Base-by-base conservation (phyloP, 129 eudicot species). In the Tagetes erecta region DNA sequence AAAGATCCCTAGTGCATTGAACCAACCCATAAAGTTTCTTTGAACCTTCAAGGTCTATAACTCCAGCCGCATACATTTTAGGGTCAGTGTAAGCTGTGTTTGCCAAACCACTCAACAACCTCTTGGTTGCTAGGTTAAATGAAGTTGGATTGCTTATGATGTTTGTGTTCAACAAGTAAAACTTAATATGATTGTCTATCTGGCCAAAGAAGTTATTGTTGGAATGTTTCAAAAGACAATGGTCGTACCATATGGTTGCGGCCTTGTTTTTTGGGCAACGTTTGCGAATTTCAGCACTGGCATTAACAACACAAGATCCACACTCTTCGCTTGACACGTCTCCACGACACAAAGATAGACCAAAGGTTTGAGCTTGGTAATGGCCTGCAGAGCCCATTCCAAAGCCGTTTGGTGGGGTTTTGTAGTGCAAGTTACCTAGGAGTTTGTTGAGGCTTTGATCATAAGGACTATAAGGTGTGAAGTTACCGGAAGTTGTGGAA, bases 261-360 rank as follows among this genome's bases (percentile, higher is more conserved):
- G 51, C 74, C 73, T 73, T 69, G 41, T 64, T 70, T 64, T 36
- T 65, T 3, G 87, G 90, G 47, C 90, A 86, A 6, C 35, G 83
- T 36, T 45, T 65, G 62, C 27, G 77, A 20, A 86, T 76, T 13
- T 68, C 81, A 3, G 62, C 63, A 33, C 72, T 77, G 12, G 90
- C 87, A 0, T 64, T 72, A 27, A n/a, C 70, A 13, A 86, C 68
- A 55, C 87, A 86, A 9, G 81, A 3, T 50, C 11, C 36, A 39
- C 90, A 86, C 60, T 72, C 79, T 2, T 59, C 41, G 4, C 59
- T 44, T 10, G 80, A 58, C 27, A 86, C 81, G 6, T 83, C 90
- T 5, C 87, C 90, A 2, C 85, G 80, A 58, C 90, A 86, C 1
- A 72, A 62, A 10, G 87, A 72, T 38, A 83, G 81, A 6, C 90